A percentile compares a stretch with the other conserved stretches of the same genome.
These are phyloP conservation scores for Isoetes taiwanensis DNA, from an alignment of 75 land plant genomes.

Conservation along the genomic window DNA sequence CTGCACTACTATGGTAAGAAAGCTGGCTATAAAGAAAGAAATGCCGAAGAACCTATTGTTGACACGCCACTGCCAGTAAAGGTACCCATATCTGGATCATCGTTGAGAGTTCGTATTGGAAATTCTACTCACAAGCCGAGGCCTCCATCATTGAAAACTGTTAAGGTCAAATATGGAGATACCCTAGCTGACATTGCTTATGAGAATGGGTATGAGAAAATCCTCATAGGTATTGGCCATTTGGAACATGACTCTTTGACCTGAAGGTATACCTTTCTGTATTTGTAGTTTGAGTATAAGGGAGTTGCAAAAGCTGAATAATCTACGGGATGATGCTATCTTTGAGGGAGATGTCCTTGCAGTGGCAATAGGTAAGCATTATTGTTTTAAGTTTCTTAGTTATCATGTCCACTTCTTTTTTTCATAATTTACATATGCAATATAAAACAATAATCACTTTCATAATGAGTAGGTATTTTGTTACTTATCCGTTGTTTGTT, in stretches of 20 bases:
- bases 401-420: no score
- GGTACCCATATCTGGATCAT: constrained; percentile 2
- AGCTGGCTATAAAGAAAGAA: constrained; percentile 19
- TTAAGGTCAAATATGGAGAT: constrained; percentile 23
- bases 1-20: constrained; percentile 24
- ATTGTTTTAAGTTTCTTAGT: no score
- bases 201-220: constrained; percentile 19
- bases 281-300: constrained; percentile 12
- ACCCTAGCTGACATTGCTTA: constrained; percentile 28
- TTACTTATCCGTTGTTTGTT: constrained; percentile 2
- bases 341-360: constrained; percentile 26
- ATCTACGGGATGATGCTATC: constrained; percentile 26
- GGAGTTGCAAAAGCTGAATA: constrained; percentile 22
- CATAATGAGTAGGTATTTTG: no score
- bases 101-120: constrained; percentile 3
- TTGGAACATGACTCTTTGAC: no score
- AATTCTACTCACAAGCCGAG: not conserved
- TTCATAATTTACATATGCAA: no score
- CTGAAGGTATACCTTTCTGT: not conserved
- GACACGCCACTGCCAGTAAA: constrained; percentile 9
- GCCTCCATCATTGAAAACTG: constrained; percentile 11
- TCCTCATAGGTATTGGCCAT: not conserved
- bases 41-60: constrained; percentile 12
- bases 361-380: constrained; percentile 16
- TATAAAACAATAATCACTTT: not conserved